Conservation (phyloP, 192 early-diverging fungal species). For the Spizellomyces punctatus region DNA sequence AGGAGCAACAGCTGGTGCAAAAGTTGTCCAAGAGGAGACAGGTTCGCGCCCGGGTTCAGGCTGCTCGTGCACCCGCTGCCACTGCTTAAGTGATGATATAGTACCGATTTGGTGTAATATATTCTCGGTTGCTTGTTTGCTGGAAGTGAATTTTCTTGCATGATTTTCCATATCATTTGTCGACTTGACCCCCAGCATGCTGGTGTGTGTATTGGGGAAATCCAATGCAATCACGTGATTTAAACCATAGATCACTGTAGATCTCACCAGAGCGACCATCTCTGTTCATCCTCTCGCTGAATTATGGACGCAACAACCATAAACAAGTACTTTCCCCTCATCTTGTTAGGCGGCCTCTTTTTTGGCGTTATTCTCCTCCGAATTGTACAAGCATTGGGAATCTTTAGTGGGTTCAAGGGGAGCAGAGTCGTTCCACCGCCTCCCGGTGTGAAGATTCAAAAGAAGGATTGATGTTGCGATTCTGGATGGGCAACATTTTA, state of each 20-base stretch:
- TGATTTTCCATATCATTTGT: background rate
- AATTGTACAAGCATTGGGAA: constrained; percentile 1
- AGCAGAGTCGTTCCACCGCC: constrained; percentile 18
- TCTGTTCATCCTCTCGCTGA: no score
- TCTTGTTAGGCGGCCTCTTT: constrained; percentile 26
- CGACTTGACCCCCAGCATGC: background rate
- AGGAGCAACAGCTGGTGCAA: constrained; percentile 26
- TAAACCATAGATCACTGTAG: background rate
- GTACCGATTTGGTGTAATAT: no score
- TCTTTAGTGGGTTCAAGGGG: constrained; percentile 13
- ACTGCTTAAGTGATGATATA: constrained; percentile 6
- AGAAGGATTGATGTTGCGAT: background rate
- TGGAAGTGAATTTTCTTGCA: no score
- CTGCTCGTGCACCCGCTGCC: constrained; percentile 16
- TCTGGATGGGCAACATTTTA: background rate
- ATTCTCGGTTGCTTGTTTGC: no score
- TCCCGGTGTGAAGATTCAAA: constrained; percentile 5
- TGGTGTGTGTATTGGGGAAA: no score
- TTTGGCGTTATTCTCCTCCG: constrained; percentile 3
- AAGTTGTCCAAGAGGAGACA: constrained; percentile 46
- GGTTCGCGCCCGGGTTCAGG: constrained; percentile 21
- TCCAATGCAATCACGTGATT: no score
- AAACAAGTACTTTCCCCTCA: constrained; percentile 29
- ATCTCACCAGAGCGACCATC: no score
- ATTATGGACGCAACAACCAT: constrained; percentile 25